Evolutionary conservation across 164 flowering plant genomes (phyloP).

Genomic region (Nymphaea colorata): DNA sequence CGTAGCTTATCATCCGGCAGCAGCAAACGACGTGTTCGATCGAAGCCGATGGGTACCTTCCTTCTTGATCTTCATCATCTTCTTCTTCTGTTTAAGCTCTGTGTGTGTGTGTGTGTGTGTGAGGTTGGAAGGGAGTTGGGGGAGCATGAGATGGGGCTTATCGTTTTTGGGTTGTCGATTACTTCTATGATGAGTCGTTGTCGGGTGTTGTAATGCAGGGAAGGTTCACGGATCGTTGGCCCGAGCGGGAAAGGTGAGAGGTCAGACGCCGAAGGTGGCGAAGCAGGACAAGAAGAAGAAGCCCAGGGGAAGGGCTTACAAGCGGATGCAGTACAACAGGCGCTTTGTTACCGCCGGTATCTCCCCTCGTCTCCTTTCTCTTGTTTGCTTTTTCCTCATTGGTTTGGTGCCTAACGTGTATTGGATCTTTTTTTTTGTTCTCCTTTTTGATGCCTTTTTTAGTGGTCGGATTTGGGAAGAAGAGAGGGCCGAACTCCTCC

Average conservation of each 20-base stretch:
- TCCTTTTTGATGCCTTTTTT: slow-evolving; percentile 6
- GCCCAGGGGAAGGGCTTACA: slow-evolving; percentile 87
- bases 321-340: slow-evolving; percentile 88
- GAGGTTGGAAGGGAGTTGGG: no score
- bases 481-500: slow-evolving; percentile 88
- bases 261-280: slow-evolving; percentile 82
- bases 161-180: no score
- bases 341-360: slow-evolving; percentile 90
- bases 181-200: no score
- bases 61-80: no score
- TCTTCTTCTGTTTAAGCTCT: no score
- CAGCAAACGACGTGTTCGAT: no score
- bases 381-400: not conserved
- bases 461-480: slow-evolving; percentile 96
- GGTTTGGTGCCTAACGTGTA: not conserved
- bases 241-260: slow-evolving; percentile 93
- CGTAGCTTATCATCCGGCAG: no score
- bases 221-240: slow-evolving; percentile 91
- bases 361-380: not conserved
- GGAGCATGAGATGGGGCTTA: no score
- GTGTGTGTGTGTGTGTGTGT: no score
- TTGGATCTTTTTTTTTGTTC: not conserved
- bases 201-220: slow-evolving; percentile 24
- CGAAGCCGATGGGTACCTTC: no score
- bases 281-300: slow-evolving; percentile 95